phyloP scores from a whole-genome alignment of 208 protist genomes.

The Trypanosoma vivax region DNA sequence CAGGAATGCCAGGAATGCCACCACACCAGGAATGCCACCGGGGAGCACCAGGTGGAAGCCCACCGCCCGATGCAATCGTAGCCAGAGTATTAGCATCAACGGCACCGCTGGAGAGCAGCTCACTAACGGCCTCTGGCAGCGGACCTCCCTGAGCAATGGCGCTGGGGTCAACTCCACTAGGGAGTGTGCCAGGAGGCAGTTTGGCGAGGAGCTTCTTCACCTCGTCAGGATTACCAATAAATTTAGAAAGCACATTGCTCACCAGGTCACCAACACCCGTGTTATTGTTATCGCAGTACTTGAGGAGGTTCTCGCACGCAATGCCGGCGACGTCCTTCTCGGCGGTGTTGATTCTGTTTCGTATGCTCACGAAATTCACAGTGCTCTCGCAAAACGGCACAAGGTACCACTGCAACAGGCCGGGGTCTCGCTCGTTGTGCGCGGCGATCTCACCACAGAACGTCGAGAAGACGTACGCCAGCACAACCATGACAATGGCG shows the following conservation, averaged over 20 bases:
- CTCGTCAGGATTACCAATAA: too few relatives aligned
- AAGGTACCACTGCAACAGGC: constrained; percentile 24
- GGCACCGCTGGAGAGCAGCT: too few relatives aligned
- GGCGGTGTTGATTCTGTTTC: background rate
- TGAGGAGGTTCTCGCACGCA: background rate
- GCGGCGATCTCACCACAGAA: constrained; percentile 19
- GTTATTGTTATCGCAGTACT: constrained; percentile 5
- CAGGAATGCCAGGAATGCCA: background rate
- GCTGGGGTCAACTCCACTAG: too few relatives aligned
- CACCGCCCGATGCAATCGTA: too few relatives aligned
- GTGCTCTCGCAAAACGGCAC: constrained; percentile 8
- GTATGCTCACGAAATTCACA: constrained; percentile 5
- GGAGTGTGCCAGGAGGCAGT: too few relatives aligned
- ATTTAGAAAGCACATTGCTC: too few relatives aligned
- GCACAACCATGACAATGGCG: constrained; percentile 3
- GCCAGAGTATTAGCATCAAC: too few relatives aligned
- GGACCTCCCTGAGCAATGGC: too few relatives aligned
- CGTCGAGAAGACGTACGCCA: constrained; percentile 3
- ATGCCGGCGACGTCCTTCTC: background rate
- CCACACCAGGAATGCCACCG: background rate
- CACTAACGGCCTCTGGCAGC: too few relatives aligned
- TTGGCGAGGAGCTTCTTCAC: too few relatives aligned
- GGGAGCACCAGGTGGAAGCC: too few relatives aligned
- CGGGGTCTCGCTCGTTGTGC: constrained; percentile 16
- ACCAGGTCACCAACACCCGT: too few relatives aligned